Percentiles rank a stretch among this genome's conserved stretches.
phyloP scores from a whole-genome alignment of 257 asterid genomes.

The Marsdenia floribunda region DNA sequence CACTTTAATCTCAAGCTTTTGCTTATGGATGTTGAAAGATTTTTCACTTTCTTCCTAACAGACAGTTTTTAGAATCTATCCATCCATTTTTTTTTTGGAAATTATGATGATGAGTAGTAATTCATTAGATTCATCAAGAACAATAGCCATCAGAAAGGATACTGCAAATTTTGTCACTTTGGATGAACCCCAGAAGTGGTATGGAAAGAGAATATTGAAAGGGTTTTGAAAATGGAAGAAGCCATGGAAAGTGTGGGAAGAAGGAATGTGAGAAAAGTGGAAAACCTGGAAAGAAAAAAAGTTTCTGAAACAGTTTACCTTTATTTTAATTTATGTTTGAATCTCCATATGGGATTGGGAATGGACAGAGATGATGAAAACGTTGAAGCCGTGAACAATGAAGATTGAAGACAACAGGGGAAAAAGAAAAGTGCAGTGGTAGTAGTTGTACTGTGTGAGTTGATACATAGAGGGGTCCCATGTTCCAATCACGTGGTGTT shows the following conservation, averaged over 20 bases:
- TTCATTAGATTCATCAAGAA: neutral
- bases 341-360: neutral
- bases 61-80: neutral
- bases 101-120: neutral
- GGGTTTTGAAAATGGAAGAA: neutral
- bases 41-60: neutral
- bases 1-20: neutral
- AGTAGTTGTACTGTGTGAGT: neutral
- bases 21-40: neutral
- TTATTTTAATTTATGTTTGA: neutral
- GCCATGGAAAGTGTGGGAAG: neutral
- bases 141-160: neutral
- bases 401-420: neutral
- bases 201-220: neutral
- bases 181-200: neutral
- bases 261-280: neutral
- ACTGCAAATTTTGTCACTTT: neutral
- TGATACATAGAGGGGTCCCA: conserved; percentile 12
- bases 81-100: too few species aligned
- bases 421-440: neutral
- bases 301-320: neutral
- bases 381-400: conserved; percentile 18
- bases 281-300: neutral
- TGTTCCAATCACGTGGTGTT: conserved; percentile 21
- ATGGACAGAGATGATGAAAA: conserved; percentile 9